Percentiles rank a stretch among this genome's conserved stretches.
These are phyloP conservation scores for Pseudocercospora macadamiae DNA, from an alignment of 2,329 filamentous ascomycete genomes.

Conservation along the genomic window DNA sequence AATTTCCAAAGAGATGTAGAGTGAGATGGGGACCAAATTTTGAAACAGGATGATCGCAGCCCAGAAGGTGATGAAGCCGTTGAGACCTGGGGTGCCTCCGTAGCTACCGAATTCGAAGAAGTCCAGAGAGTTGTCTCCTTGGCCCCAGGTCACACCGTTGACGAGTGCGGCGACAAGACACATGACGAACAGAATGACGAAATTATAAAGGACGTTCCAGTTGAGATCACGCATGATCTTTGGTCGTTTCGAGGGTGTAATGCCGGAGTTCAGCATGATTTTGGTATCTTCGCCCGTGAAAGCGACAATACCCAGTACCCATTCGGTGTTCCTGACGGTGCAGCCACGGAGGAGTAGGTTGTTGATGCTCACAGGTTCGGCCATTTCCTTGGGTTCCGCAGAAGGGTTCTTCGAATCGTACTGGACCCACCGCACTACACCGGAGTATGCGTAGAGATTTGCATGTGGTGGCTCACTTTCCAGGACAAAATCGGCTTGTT, in stretches of 20 bases:
- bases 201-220: constrained; percentile 97
- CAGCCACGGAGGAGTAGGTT: constrained; percentile 92
- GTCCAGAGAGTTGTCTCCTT: constrained; percentile 71
- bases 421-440: constrained; percentile 85
- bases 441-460: constrained; percentile 94
- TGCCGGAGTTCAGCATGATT: constrained; percentile 98
- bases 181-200: constrained; percentile 84
- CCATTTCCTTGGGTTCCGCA: constrained; percentile 72
- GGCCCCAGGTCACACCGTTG: constrained; percentile 80
- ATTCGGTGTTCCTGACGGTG: constrained; percentile 92
- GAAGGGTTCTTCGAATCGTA: constrained; percentile 65
- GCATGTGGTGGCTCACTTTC: constrained; percentile 90
- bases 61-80: constrained; percentile 97
- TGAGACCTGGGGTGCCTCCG: constrained; percentile 69
- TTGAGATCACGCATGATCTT: constrained; percentile 92
- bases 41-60: constrained; percentile 93
- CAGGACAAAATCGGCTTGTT: constrained; percentile 81
- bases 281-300: constrained; percentile 97
- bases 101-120: constrained; percentile 83
- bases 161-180: constrained; percentile 84
- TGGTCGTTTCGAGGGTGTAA: constrained; percentile 91
- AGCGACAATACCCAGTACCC: constrained; percentile 87
- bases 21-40: constrained; percentile 96
- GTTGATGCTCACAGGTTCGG: constrained; percentile 91
- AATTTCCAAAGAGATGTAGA: constrained; percentile 97